Evolutionary conservation across 306 rosid genomes (phyloP), one percentile per base, ranked within the genome.

Genomic region (Corylus heterophylla): DNA sequence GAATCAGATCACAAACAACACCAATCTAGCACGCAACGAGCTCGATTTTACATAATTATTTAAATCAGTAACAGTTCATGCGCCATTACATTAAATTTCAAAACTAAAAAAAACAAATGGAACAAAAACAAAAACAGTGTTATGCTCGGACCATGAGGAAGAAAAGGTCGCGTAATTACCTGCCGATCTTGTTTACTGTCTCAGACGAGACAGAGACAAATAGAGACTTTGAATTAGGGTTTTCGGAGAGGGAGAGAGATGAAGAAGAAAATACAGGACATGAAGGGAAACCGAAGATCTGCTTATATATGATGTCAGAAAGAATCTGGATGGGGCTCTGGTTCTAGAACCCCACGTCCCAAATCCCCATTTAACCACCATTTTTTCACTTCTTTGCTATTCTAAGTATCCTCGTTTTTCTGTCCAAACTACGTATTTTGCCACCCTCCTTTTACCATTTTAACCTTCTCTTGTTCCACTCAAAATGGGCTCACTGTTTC

Each of bases 211-310:
- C 56, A 80, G 73, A 56, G 80, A 78, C 81, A 85, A 79, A 80
- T 69, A 83, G 86, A 75, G 82, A 85, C 85, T 78, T 79, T 62
- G 72, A 78, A 84, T 86, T 92, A 92, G 97, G 97, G 96, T 90
- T 92, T 91, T 76, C 67, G 62, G 82, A 64, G 82, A 83, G 84
- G 18, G 73, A 81, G 80, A 77, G 82, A 52, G 76, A 78, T n/a
- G 74, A 51, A 56, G 83, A 83, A 79, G 87, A 85, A 80, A 88
- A 80, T 83, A 76, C 79, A 86, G 85, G 86, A 79, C 74, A 45
- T 78, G 78, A 77, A 20, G 74, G 69, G 81, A 79, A 81, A 81
- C 54, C 66, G 81, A 79, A 81, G 80, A 77, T 79, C 79, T 66
- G 20, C 20, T 44, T 50, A 52, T 67, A 18, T 39, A 72, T 58